These are phyloP conservation scores for Westerdykella aurantiaca DNA, from an alignment of 2,329 filamentous ascomycete genomes.

Conservation along the genomic window DNA sequence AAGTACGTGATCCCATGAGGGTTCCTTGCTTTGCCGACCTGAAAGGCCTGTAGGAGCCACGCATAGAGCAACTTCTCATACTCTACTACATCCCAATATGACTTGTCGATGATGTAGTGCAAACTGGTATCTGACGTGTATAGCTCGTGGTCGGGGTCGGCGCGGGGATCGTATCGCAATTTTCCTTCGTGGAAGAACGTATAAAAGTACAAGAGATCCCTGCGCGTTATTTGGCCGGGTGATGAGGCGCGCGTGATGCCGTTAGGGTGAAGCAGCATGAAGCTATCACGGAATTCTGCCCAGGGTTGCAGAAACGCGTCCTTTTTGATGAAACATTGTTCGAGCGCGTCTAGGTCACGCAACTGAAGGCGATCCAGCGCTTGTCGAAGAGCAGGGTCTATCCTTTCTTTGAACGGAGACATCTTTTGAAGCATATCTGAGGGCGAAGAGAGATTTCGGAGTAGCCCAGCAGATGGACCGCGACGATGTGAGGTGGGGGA, in stretches of 20 bases:
- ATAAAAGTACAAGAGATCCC: constrained; percentile 29
- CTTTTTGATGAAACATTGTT: constrained; percentile 23
- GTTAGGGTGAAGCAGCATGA: constrained; percentile 16
- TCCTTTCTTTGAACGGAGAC: background rate
- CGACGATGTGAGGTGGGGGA: too few relatives aligned
- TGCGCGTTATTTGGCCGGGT: constrained; percentile 12
- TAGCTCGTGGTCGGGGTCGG: constrained; percentile 8
- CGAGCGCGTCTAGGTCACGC: constrained; percentile 15
- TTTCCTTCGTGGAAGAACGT: constrained; percentile 25
- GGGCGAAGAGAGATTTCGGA: too few relatives aligned
- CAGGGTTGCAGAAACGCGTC: constrained; percentile 29
- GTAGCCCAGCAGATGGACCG: too few relatives aligned
- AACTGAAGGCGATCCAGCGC: constrained; percentile 24
- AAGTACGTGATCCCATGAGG: constrained; percentile 25
- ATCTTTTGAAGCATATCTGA: too few relatives aligned
- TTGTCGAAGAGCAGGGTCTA: background rate
- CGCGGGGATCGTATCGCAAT: constrained; percentile 22
- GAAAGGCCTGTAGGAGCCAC: constrained; percentile 30
- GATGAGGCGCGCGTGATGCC: constrained; percentile 8
- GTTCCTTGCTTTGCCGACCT: constrained; percentile 27
- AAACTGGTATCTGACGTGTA: constrained; percentile 10
- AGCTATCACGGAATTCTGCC: constrained; percentile 25
- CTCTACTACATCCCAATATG: constrained; percentile 19
- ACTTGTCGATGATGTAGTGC: constrained; percentile 22
- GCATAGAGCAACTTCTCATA: constrained; percentile 30